Base-by-base conservation (phyloP, 192 early-diverging fungal genomes). In the Phycomyces nitens region DNA sequence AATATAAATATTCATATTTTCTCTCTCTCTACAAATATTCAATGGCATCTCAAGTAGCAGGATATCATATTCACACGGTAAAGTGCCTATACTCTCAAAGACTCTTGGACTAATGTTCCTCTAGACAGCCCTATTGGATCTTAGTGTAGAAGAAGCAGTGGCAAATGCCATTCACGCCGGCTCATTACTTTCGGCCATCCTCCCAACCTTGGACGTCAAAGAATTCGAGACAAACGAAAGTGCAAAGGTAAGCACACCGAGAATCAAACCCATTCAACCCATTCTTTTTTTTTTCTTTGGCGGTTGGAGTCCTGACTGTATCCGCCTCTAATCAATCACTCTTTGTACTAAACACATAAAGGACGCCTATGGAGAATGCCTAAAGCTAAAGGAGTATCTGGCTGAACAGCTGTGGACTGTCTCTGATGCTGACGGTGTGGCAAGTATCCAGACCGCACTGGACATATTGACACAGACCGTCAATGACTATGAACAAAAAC, bases 381-480 rank as follows among this genome's bases (percentile, higher is more conserved):
- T 53, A 9, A 27, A 63, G 22, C 12, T 63, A 43, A 63, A 39
- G 18, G 62, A 63, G 0, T 54, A 54, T 38, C 62, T 63, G n/a
- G 52, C 62, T 23, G 62, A 63, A 43, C 62, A 63, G 5, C 52
- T 63, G 14, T 63, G 62, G 62, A 53, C 51, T 26, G 34, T 53
- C 10, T 53, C 52, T 15, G 62, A 63, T 42, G 42, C 50, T 24
- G 62, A 63, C 34, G 40, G 34, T 43, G 53, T 63, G 10, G 24
- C 50, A 14, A 53, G 50, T 54, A 39, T 63, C 16, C 62, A 63
- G 24, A 6, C 10, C 16, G 38, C 51, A 24, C 20, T 63, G 18
- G 62, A 63, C 16, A 34, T 39, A 18, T 21, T 63, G 2, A 40
- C 51, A 7, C 38, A 40, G 51, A 39, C 23, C 7, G 51, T 63